Base-by-base conservation (phyloP, 169 alveolate genomes). In the Plasmodium vinckei region DNA sequence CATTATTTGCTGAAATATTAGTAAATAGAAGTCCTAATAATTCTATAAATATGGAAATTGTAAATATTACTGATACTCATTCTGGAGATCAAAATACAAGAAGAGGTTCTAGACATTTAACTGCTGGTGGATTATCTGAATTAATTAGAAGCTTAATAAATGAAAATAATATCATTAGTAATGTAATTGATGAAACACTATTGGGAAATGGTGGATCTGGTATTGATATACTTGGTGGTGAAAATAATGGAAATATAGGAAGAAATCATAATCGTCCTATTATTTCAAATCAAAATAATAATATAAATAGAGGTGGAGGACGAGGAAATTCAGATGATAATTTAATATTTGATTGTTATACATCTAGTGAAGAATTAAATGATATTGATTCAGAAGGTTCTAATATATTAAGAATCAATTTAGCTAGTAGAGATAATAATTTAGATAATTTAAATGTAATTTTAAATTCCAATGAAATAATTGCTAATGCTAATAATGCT, bases 51-150 rank as follows among this genome's bases (percentile, higher is more conserved):
- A 77, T 61, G 77, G 88, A 77, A 46, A 77, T 77, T 5, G 75
- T 64, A 19, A 77, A 77, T 56, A 69, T 64, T 1, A 64, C 65
- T 0, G 88, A 64, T 63, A 64, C 23, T 1, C 63, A 64, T 56
- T n/a, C 47, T 27, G 77, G 53, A n/a, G 61, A 77, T 27, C 72
- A 57, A 5, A 44, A 17, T 13, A 15, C 19, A 2, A 61, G 57
- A 46, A 33, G 73, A 47, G 65, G 17, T 9, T 61, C 63, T 42
- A 63, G 88, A 33, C 88, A 64, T 25, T 19, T 64, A 19, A 77
- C 63, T 64, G 73, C 75, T 1, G 77, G 57, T 9, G 88, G 88
- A n/a, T 69, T 77, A 9, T 77, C 88, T 12, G 77, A 77, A 64
- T 47, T 77, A 5, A 77, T 77, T 27, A 61, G 73, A 25, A 69